Base-by-base conservation (phyloP, 1,139 yeast species). In the Lodderomyces beijingensis region DNA sequence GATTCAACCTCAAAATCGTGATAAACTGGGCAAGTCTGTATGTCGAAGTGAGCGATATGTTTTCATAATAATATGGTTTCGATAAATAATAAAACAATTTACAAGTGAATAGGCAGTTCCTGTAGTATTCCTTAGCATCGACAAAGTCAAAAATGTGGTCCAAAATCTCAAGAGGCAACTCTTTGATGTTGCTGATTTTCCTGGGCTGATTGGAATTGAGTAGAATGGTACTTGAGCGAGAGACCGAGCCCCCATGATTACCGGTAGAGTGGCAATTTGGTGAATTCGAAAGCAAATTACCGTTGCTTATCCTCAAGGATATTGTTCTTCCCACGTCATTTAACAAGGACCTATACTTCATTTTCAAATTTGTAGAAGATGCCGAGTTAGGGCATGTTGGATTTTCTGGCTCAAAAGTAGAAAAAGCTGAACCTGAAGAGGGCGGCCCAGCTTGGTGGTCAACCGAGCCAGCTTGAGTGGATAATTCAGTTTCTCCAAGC, bases 21-120 rank as follows among this genome's bases (percentile, higher is more conserved):
- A 86, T 76, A 49, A 86, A 79, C 54, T 85, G 95, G 1, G 85
- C 91, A 36, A 84, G 72, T 30, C 95, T 59, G 49, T 79, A 86
- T 4, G 88, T 77, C 3, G 91, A 78, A 0, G 74, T 68, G 44
- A 86, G 71, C 11, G 47, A 43, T 10, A 88, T 74, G n/a, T 57
- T 43, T 14, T 60, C 53, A 50, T 83, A 86, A 14, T 83, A 56
- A 21, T 67, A 61, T 2, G 70, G 70, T 45, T 77, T 76, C 7
- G 77, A 65, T n/a, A 74, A 58, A 28, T 51, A 55, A 47, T 79
- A 71, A 42, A 80, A 70, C 17, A 57, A 52, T 38, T 61, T 70
- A 47, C 67, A 66, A 5, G 78, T 76, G 39, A 67, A 70, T 23
- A 80, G 51, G 42, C 80, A 70, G 27, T 46, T 46, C 28, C 49